Evolutionary conservation across 1,284 basidiomycete genomes (phyloP).

Genomic region (Sphaerobolus stellatus): DNA sequence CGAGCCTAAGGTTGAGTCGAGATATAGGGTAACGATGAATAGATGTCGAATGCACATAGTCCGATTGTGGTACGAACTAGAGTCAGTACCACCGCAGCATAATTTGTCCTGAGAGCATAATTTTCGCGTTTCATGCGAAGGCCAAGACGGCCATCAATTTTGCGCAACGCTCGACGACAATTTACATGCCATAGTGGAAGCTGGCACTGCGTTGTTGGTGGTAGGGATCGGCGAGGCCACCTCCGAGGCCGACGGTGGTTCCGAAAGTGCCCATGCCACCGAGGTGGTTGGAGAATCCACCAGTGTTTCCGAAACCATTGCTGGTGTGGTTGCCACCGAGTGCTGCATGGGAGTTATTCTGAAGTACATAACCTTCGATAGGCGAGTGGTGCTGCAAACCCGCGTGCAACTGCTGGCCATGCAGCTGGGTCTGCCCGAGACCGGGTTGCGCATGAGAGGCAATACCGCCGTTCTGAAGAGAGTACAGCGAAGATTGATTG

Average conservation of each 20-base stretch:
- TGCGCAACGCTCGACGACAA: too few species aligned
- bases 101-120: constrained; percentile 4
- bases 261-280: constrained; percentile 41
- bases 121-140: constrained; percentile 11
- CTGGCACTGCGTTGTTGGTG: constrained; percentile 65
- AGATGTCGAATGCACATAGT: constrained; percentile 5
- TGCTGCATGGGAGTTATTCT: constrained; percentile 61
- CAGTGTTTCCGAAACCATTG: constrained; percentile 54
- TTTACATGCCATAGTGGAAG: constrained; percentile 79
- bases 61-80: neutral
- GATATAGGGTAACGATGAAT: constrained; percentile 2
- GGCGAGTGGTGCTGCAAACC: constrained; percentile 57
- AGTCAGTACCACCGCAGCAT: constrained; percentile 2
- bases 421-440: constrained; percentile 35
- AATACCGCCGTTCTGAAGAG: constrained; percentile 44
- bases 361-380: constrained; percentile 77
- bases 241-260: constrained; percentile 22
- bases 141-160: neutral
- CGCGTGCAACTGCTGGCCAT: constrained; percentile 55
- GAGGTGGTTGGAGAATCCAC: constrained; percentile 53
- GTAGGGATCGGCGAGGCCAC: constrained; percentile 53
- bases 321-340: constrained; percentile 53
- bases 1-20: constrained; percentile 9
- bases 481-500: constrained; percentile 61
- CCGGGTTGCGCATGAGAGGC: constrained; percentile 39